Conservation (phyloP, 371 early-diverging fungal species). For the Mucor irregularis region DNA sequence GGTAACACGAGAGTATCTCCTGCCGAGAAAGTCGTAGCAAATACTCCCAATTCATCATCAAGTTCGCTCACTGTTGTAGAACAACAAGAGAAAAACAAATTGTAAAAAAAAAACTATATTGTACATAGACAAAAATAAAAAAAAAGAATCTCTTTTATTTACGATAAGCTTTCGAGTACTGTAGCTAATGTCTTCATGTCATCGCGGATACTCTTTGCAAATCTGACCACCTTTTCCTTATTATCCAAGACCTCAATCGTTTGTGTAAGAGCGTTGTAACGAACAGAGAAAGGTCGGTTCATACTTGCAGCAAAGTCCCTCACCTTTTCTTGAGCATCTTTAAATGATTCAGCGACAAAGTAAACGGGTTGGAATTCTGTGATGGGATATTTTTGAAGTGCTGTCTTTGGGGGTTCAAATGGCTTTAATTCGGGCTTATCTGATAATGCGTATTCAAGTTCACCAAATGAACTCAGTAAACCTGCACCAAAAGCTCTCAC, state of each 20-base stretch:
- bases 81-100: neutral
- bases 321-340: slow-evolving; percentile 89
- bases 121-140: neutral
- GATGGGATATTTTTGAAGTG: slow-evolving; percentile 87
- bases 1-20: too few species aligned
- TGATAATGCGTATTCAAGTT: slow-evolving; percentile 86
- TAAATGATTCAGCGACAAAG: slow-evolving; percentile 94
- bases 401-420: slow-evolving; percentile 86
- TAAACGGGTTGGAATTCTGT: slow-evolving; percentile 95
- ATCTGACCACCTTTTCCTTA: slow-evolving; percentile 76
- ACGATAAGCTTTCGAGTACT: slow-evolving; percentile 61
- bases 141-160: slow-evolving; percentile 6
- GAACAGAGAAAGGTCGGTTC: slow-evolving; percentile 86
- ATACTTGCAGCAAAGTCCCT: slow-evolving; percentile 81
- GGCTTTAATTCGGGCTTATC: slow-evolving; percentile 80
- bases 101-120: neutral
- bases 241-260: slow-evolving; percentile 87
- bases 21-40: too few species aligned
- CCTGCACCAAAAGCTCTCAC: slow-evolving; percentile 95
- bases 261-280: slow-evolving; percentile 92
- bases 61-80: neutral
- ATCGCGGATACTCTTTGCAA: slow-evolving; percentile 73
- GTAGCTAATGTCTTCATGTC: slow-evolving; percentile 74
- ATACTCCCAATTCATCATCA: neutral
- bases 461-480: slow-evolving; percentile 94